Conservation (phyloP, 2,329 filamentous ascomycete species). For the Clonostachys rosea region DNA sequence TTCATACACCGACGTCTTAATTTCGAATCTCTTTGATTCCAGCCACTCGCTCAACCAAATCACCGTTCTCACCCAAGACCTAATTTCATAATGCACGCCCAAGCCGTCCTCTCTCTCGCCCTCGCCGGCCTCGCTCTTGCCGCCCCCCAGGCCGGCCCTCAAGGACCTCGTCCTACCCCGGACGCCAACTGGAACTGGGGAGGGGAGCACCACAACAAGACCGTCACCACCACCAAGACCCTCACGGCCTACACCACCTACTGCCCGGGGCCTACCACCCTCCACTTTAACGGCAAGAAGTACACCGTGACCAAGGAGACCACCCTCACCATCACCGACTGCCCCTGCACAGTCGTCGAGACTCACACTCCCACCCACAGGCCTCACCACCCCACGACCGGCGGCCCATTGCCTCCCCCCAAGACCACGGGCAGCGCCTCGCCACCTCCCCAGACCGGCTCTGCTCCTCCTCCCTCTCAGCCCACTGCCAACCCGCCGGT, state of each 20-base stretch:
- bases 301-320: conserved; percentile 51
- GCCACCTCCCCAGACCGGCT: neutral
- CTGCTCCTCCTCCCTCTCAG: neutral
- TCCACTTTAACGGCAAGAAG: conserved; percentile 43
- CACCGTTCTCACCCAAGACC: neutral
- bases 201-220: neutral
- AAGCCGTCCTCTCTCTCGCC: conserved; percentile 14
- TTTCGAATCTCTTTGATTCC: too few relatives aligned
- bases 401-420: neutral
- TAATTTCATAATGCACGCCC: conserved; percentile 15
- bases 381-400: neutral
- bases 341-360: conserved; percentile 41
- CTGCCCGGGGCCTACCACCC: conserved; percentile 42
- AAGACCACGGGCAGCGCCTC: neutral
- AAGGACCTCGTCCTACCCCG: neutral
- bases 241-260: conserved; percentile 29
- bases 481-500: neutral
- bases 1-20: conserved; percentile 6
- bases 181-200: neutral
- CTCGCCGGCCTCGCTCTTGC: conserved; percentile 7
- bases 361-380: conserved; percentile 12
- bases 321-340: conserved; percentile 50
- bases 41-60: conserved; percentile 13
- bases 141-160: neutral
- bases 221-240: conserved; percentile 21